Evolutionary conservation across 441 rosid species (phyloP).

Genomic region (Corymbia calophylla): DNA sequence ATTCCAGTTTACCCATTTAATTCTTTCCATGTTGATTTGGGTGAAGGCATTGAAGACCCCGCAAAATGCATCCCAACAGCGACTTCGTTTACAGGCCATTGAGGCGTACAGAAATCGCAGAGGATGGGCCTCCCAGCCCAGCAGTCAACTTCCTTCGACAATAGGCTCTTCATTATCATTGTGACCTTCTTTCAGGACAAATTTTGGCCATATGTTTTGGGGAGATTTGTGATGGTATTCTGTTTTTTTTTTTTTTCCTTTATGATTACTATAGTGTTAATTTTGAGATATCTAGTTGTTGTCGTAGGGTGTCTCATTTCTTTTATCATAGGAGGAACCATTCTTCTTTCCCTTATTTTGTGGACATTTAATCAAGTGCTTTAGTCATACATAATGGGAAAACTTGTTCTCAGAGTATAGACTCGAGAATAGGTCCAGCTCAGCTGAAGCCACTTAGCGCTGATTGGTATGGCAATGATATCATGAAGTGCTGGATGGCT

Average conservation of each 20-base stretch:
- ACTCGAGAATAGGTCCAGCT: neutral
- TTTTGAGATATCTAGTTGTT: neutral
- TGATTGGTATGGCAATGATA: neutral
- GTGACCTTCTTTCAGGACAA: neutral
- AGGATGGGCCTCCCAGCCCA: slow-evolving; percentile 70
- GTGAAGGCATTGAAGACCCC: slow-evolving; percentile 37
- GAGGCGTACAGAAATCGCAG: slow-evolving; percentile 70
- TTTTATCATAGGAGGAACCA: neutral
- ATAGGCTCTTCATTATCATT: slow-evolving; percentile 7
- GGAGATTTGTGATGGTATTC: neutral
- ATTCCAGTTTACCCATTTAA: neutral
- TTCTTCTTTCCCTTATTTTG: neutral
- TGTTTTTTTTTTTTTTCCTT: neutral
- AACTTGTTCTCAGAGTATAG: neutral
- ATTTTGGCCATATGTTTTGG: neutral
- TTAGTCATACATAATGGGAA: neutral
- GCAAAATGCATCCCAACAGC: slow-evolving; percentile 52
- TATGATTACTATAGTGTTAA: neutral
- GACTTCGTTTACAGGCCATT: slow-evolving; percentile 62
- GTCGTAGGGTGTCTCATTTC: neutral
- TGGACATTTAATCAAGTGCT: neutral
- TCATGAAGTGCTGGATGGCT: neutral
- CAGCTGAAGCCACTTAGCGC: neutral
- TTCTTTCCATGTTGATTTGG: neutral
- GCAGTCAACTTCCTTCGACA: slow-evolving; percentile 39